A percentile compares a stretch with the other conserved stretches of the same genome.
Evolutionary conservation across 163 green algal genomes (phyloP).

Genomic region (Scenedesmus sp.): DNA sequence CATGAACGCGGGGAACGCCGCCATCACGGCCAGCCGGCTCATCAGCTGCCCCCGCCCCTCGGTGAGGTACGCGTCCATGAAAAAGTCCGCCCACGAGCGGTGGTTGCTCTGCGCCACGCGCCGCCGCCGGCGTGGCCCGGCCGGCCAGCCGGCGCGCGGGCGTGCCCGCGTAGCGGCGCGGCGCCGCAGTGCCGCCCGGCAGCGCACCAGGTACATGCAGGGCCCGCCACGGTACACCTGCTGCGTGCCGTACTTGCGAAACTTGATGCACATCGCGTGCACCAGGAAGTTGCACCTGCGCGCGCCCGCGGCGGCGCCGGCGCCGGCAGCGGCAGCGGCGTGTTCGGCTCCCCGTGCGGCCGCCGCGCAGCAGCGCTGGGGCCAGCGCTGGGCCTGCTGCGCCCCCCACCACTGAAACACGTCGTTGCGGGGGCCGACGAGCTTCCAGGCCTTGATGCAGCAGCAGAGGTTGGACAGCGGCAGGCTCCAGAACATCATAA

Average conservation of each 20-base stretch:
- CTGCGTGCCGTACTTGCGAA: no score
- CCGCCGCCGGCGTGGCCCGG: no score
- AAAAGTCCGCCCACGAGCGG: constrained; percentile 88
- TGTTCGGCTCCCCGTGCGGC: no score
- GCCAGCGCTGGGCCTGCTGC: background rate
- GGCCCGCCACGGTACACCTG: background rate
- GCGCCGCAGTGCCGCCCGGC: background rate
- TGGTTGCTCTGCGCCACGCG: constrained; percentile 78
- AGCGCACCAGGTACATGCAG: background rate
- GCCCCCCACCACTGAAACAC: constrained; percentile 71
- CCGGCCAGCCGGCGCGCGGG: background rate
- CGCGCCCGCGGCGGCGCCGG: no score
- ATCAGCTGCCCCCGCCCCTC: constrained; percentile 80
- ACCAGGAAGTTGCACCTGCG: no score
- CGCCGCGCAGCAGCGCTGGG: background rate
- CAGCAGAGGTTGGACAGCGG: constrained; percentile 55
- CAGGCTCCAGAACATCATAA: constrained; percentile 80
- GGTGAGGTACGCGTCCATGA: constrained; percentile 81
- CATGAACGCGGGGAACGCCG: constrained; percentile 87
- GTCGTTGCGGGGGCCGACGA: constrained; percentile 67
- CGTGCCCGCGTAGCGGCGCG: background rate
- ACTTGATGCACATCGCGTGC: no score
- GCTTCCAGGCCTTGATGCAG: constrained; percentile 63
- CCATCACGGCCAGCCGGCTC: constrained; percentile 71
- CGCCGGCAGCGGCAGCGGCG: no score